Evolutionary conservation across 176 grass and related monocot genomes (phyloP).

Genomic region (Oryza longistaminata): DNA sequence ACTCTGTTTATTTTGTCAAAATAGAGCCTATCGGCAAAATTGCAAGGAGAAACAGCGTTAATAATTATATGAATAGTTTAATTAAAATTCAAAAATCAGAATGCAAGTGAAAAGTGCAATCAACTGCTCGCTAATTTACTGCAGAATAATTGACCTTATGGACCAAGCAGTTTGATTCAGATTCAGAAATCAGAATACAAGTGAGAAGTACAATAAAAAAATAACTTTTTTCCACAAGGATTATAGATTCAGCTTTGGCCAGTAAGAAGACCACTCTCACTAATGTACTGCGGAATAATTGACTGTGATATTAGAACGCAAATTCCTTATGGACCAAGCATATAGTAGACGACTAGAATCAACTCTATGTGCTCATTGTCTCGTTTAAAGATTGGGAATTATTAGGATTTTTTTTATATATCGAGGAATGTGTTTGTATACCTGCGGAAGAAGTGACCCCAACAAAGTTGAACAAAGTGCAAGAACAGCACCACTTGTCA

Average conservation of each 20-base stretch:
- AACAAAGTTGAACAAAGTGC: constrained; percentile 95
- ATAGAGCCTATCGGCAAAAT: not conserved
- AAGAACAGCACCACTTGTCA: constrained; percentile 87
- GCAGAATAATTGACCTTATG: too few species aligned
- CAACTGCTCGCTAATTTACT: not conserved
- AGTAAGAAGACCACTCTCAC: constrained; percentile 11
- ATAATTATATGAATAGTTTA: too few species aligned
- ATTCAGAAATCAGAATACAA: too few species aligned
- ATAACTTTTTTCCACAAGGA: not conserved
- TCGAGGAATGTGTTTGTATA: constrained; percentile 26
- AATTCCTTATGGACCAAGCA: constrained; percentile 1
- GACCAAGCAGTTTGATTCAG: too few species aligned
- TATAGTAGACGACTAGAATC: not conserved
- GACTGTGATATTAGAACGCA: not conserved
- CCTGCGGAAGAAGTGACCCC: constrained; percentile 98
- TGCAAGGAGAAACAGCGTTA: not conserved
- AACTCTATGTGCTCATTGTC: constrained; percentile 4
- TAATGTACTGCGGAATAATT: not conserved
- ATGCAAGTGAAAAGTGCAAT: not conserved
- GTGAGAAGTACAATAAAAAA: too few species aligned
- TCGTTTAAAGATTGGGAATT: not conserved
- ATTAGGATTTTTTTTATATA: not conserved
- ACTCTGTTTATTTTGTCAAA: not conserved
- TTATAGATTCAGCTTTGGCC: not conserved
- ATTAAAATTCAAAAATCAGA: not conserved